Base-by-base conservation (phyloP, 2,329 filamentous ascomycete genomes). In the Erysiphe pulchra region DNA sequence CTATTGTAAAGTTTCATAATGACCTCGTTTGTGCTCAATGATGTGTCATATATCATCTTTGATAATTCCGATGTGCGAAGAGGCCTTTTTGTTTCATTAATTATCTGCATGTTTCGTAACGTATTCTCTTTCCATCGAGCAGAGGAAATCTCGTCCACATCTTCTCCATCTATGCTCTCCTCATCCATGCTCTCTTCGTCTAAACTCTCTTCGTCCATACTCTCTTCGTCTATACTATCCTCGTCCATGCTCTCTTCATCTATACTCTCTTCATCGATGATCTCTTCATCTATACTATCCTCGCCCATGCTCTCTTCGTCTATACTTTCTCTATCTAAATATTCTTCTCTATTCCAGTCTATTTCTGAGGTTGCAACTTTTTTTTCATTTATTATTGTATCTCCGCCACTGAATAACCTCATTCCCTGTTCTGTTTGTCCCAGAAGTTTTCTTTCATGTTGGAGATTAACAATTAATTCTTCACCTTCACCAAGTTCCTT, bases 81-180 rank as follows among this genome's bases (percentile, higher is more conserved):
- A 14, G 78, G 71, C 38, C 74, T 73, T 50, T 73, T 75, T 53
- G 71, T 75, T 28, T 71, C 70, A 56, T 90, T 81, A 32, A 86
- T 64, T 47, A 69, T 72, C 50, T 71, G 71, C 1, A 86, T 86
- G 46, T 77, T 82, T 48, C 79, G 77, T 10, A 73, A 63, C 58
- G 98, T 71, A 54, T 92, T 86, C 20, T 80, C 73, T 60, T 98
- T 98, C 92, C 92, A 98, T 40, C 75, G 71, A 18, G 82, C 55
- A 2, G 70, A 42, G 14, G 13, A 18, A 28, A 56, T 50, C 4
- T 54, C 53, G 2, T 53, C 54, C 2, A 70, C 66, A 17, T 72
- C 70, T 8, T 73, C 70, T 1, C 55, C 54, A 20, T 57, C 53
- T 46, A 56, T 66, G 17, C 71, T 70, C 11, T 74, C 71, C 3